phyloP scores from a whole-genome alignment of 2,329 filamentous ascomycete species.

The Colletotrichum limetticola region DNA sequence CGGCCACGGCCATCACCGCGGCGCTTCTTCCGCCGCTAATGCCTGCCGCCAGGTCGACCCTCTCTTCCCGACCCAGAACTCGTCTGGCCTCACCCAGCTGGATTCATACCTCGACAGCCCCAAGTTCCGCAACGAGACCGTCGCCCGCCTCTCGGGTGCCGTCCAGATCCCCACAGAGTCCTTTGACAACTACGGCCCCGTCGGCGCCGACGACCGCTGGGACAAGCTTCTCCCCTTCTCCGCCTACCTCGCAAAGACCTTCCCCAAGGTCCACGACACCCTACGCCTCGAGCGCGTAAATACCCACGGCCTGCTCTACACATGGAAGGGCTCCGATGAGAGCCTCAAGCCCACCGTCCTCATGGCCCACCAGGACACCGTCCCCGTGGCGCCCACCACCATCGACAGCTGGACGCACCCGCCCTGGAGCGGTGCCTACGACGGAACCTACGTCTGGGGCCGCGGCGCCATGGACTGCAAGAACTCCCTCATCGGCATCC shows the following conservation, averaged over 20 bases:
- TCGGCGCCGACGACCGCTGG: slow-evolving; percentile 69
- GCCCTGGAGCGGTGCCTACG: slow-evolving; percentile 68
- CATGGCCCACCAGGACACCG: slow-evolving; percentile 74
- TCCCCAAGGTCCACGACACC: slow-evolving; percentile 60
- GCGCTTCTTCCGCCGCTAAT: neutral
- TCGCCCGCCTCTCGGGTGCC: slow-evolving; percentile 52
- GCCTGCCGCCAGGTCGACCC: slow-evolving; percentile 48
- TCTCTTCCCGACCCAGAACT: slow-evolving; percentile 42
- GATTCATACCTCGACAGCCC: slow-evolving; percentile 44
- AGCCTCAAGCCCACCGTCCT: slow-evolving; percentile 65
- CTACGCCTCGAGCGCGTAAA: slow-evolving; percentile 66
- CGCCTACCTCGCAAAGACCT: slow-evolving; percentile 58
- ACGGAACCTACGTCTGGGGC: slow-evolving; percentile 70
- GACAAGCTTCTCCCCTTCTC: slow-evolving; percentile 67
- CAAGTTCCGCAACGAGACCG: slow-evolving; percentile 46
- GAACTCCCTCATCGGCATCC: slow-evolving; percentile 66
- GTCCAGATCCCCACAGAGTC: slow-evolving; percentile 66
- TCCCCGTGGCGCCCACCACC: slow-evolving; percentile 65
- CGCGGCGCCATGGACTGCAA: slow-evolving; percentile 71
- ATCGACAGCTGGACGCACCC: slow-evolving; percentile 66
- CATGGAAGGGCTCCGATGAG: slow-evolving; percentile 62
- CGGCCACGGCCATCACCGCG: neutral
- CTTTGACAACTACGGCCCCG: slow-evolving; percentile 63
- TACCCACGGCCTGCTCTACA: slow-evolving; percentile 68
- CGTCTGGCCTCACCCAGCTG: slow-evolving; percentile 42